Evolutionary conservation across 331 rosid species (phyloP), one percentile per base, ranked within the genome.

Genomic region (Spiraea crenata): DNA sequence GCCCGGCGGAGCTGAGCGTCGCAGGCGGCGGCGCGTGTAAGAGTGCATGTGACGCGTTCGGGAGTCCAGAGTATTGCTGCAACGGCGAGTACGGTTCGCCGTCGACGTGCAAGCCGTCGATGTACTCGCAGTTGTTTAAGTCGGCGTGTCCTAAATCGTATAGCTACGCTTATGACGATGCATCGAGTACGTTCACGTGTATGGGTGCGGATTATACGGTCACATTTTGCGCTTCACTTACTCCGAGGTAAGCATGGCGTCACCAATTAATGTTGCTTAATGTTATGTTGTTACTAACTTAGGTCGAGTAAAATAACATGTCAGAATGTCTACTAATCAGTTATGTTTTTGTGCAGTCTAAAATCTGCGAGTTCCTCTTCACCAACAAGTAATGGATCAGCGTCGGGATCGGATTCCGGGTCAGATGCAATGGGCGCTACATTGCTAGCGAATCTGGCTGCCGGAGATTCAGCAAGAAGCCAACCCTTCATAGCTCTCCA

Each of bases 391-490:
- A 73, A 50, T 71, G 71, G 63, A 4, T 59, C 86, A 0, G 82
- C 69, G 2, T 25, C 81, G 1, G 76, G 69, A 14, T 54, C 86
- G 3, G 88, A 69, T 20, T 65, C 87, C 4, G 76, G 39, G 47
- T 45, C 78, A 19, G 66, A 57, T 1, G 38, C 75, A 55, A 10
- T 85, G 13, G 85, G 88, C 42, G 65, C 76, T 72, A 75, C 96
- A 34, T 88, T 93, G 89, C 80, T 91, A 2, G 99, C 99, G 0
- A 67, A 90, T 57, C 76, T 95, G 93, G 97, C 99, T 4, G 84
- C 89, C 0, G 97, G 88, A 17, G 84, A 57, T 34, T 74, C 93
- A 0, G 45, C 72, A 0, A 78, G 64, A 39, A 41, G 41, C 6
- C 41, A 37, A 14, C 74, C 75, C 49, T 71, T 46, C 46, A 47